Conservation (phyloP, 1,284 basidiomycete species). For the Schizophyllum amplum region DNA sequence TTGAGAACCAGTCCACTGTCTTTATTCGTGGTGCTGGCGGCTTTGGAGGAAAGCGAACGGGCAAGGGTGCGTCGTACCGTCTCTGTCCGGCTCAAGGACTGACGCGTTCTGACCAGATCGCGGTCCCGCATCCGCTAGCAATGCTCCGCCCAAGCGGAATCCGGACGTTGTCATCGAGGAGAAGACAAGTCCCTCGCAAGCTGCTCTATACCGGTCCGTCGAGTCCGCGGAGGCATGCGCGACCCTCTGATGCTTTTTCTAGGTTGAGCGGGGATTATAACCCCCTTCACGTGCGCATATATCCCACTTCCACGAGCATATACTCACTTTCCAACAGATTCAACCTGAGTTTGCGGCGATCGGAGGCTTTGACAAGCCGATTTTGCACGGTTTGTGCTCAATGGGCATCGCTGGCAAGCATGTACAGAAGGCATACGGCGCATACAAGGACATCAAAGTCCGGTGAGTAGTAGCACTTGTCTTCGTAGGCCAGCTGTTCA, state of each 20-base stretch:
- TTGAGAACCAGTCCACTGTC: constrained; percentile 89
- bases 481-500: neutral
- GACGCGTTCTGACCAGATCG: constrained; percentile 52
- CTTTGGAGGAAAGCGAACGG: constrained; percentile 87
- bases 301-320: constrained; percentile 18
- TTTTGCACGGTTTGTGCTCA: constrained; percentile 79
- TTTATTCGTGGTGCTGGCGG: constrained; percentile 94
- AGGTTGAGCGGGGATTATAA: constrained; percentile 88
- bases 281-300: constrained; percentile 67
- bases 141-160: constrained; percentile 74
- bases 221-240: constrained; percentile 1
- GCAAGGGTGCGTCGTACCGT: constrained; percentile 27
- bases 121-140: constrained; percentile 81
- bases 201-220: constrained; percentile 79
- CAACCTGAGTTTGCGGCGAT: constrained; percentile 90
- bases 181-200: constrained; percentile 76
- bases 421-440: constrained; percentile 80
- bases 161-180: constrained; percentile 87
- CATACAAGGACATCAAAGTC: constrained; percentile 93
- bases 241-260: constrained; percentile 6
- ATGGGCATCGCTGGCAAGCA: constrained; percentile 97
- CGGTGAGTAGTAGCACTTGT: constrained; percentile 42
- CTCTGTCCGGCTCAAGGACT: neutral
- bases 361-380: constrained; percentile 92
- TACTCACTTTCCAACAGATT: constrained; percentile 44